These are phyloP conservation scores for Rhinocladiella mackenziei DNA, from an alignment of 2,329 filamentous ascomycete genomes.

Conservation along the genomic window DNA sequence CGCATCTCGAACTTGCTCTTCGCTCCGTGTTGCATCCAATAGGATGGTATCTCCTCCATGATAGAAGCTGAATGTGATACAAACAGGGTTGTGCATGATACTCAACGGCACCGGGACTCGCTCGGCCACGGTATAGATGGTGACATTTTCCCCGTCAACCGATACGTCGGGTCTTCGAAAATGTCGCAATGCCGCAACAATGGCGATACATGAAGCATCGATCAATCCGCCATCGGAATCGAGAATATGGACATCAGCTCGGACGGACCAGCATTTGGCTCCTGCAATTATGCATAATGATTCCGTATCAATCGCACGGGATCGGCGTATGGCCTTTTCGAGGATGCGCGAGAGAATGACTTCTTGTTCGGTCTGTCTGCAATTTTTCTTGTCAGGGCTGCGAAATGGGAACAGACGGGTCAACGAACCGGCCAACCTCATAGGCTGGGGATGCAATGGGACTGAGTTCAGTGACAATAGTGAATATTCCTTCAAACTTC, in stretches of 20 bases:
- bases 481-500: conserved; percentile 93
- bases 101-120: conserved; percentile 85
- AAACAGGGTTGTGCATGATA: conserved; percentile 88
- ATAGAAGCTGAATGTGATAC: conserved; percentile 84
- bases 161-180: conserved; percentile 87
- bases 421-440: conserved; percentile 67
- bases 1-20: conserved; percentile 58
- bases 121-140: conserved; percentile 78
- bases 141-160: conserved; percentile 78
- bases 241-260: conserved; percentile 87
- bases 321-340: conserved; percentile 90
- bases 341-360: conserved; percentile 80
- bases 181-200: conserved; percentile 83
- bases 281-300: conserved; percentile 90
- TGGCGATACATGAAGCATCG: conserved; percentile 78
- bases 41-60: conserved; percentile 44
- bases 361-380: conserved; percentile 74
- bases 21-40: conserved; percentile 45
- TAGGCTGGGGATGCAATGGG: conserved; percentile 90
- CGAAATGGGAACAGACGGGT: conserved; percentile 2
- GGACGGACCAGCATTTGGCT: conserved; percentile 84
- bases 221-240: conserved; percentile 87
- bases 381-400: conserved; percentile 12
- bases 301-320: conserved; percentile 88
- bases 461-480: conserved; percentile 82